Evolutionary conservation across 75 land plant species (phyloP).

Genomic region (Gnetum montanum): DNA sequence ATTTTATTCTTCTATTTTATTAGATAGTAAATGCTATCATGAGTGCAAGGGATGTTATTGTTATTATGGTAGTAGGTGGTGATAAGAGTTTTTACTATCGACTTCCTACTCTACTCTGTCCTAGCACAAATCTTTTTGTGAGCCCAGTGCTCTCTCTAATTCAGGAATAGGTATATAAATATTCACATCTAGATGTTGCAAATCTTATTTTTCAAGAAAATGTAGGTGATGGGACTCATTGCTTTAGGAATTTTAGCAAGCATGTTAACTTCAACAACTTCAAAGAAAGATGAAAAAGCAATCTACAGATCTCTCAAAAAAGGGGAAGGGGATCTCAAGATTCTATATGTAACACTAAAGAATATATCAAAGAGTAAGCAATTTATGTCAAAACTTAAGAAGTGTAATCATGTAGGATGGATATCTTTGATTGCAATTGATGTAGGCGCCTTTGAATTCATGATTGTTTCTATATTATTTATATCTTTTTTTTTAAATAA

Average conservation of each 20-base stretch:
- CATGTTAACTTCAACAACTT: slow-evolving; percentile 92
- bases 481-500: no score
- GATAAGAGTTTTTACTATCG: slow-evolving; percentile 98
- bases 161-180: slow-evolving; percentile 75
- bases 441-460: no score
- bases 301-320: slow-evolving; percentile 84
- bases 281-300: slow-evolving; percentile 80
- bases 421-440: slow-evolving; percentile 83
- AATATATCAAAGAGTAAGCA: slow-evolving; percentile 98
- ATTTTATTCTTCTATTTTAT: no score
- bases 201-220: neutral
- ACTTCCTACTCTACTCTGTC: slow-evolving; percentile 80
- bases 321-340: slow-evolving; percentile 78
- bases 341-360: slow-evolving; percentile 95
- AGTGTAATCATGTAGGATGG: slow-evolving; percentile 90
- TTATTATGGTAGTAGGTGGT: slow-evolving; percentile 99
- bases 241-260: slow-evolving; percentile 80
- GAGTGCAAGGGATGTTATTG: slow-evolving; percentile 93
- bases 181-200: neutral
- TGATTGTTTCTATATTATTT: no score
- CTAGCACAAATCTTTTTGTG: slow-evolving; percentile 80
- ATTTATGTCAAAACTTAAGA: slow-evolving; percentile 96
- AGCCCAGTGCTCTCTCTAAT: slow-evolving; percentile 95
- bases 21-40: slow-evolving; percentile 93
- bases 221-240: slow-evolving; percentile 92